Conservation (phyloP, 1,284 basidiomycete species). For the Heterobasidion annosum region DNA sequence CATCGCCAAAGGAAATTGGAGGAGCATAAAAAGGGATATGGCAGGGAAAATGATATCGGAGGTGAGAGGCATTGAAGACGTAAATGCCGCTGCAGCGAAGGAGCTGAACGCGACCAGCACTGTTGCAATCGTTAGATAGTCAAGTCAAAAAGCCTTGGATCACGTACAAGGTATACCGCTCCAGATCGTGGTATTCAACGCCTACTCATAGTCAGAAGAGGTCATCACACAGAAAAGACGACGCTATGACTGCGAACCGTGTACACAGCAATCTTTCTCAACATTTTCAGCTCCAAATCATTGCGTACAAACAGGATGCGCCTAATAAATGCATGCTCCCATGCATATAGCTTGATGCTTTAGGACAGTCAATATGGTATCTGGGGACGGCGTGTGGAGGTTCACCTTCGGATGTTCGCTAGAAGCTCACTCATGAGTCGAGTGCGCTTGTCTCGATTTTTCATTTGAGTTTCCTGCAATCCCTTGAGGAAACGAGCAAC, state of each 20-base stretch:
- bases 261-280: constrained; percentile 73
- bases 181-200: constrained; percentile 57
- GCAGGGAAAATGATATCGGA: constrained; percentile 92
- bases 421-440: constrained; percentile 77
- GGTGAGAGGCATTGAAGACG: constrained; percentile 69
- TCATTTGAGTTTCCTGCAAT: constrained; percentile 87
- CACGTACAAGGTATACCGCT: constrained; percentile 48
- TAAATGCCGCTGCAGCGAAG: constrained; percentile 73
- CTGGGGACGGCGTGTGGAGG: background rate
- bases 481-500: constrained; percentile 72
- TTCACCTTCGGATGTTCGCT: constrained; percentile 80
- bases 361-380: background rate
- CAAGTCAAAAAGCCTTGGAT: constrained; percentile 15
- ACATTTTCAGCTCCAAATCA: constrained; percentile 74
- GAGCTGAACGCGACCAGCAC: constrained; percentile 84
- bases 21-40: constrained; percentile 86
- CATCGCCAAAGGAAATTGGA: constrained; percentile 87
- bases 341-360: constrained; percentile 75
- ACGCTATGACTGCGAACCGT: constrained; percentile 32
- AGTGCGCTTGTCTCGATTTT: constrained; percentile 75
- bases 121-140: constrained; percentile 27
- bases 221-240: background rate
- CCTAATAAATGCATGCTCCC: constrained; percentile 84
- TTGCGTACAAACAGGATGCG: constrained; percentile 76
- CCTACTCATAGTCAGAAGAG: constrained; percentile 23